These are phyloP conservation scores for Leccinum sublutescens DNA, from an alignment of 768 basidiomycete genomes.

Conservation along the genomic window DNA sequence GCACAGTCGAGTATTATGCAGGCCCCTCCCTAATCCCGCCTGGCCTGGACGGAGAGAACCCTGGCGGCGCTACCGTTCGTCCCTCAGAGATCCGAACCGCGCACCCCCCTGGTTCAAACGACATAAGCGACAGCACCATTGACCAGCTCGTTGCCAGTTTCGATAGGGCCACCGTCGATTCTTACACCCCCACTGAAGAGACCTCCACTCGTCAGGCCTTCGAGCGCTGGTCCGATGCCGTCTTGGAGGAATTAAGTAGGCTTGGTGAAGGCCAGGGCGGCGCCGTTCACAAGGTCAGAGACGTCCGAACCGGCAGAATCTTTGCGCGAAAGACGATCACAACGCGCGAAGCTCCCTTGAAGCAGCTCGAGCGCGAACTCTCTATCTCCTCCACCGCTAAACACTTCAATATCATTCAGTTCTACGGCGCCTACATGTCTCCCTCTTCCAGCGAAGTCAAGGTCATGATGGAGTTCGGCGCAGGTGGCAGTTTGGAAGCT, in stretches of 20 bases:
- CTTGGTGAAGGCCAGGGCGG: constrained; percentile 96
- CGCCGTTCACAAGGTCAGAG: constrained; percentile 90
- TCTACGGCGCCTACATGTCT: constrained; percentile 90
- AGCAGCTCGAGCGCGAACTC: constrained; percentile 91
- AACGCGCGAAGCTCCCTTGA: constrained; percentile 84
- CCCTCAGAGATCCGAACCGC: constrained; percentile 37
- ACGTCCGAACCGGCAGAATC: constrained; percentile 72
- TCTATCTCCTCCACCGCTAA: constrained; percentile 82
- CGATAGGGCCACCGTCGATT: constrained; percentile 30
- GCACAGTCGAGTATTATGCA: constrained; percentile 29
- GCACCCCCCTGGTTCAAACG: constrained; percentile 26
- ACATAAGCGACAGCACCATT: constrained; percentile 34
- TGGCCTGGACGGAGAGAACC: constrained; percentile 35
- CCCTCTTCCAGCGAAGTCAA: constrained; percentile 90
- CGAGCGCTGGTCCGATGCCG: constrained; percentile 60
- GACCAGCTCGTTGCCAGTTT: constrained; percentile 36
- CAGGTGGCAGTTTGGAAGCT: constrained; percentile 87
- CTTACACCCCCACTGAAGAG: constrained; percentile 37
- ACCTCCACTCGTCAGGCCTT: constrained; percentile 26
- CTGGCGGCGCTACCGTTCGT: constrained; percentile 42
- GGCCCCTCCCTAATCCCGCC: constrained; percentile 34
- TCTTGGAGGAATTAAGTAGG: constrained; percentile 72
- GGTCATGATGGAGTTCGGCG: constrained; percentile 89
- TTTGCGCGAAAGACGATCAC: constrained; percentile 97
- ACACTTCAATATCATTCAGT: constrained; percentile 85